phyloP scores from a whole-genome alignment of 306 rosid genomes.

The Amphicarpaea edgeworthii region DNA sequence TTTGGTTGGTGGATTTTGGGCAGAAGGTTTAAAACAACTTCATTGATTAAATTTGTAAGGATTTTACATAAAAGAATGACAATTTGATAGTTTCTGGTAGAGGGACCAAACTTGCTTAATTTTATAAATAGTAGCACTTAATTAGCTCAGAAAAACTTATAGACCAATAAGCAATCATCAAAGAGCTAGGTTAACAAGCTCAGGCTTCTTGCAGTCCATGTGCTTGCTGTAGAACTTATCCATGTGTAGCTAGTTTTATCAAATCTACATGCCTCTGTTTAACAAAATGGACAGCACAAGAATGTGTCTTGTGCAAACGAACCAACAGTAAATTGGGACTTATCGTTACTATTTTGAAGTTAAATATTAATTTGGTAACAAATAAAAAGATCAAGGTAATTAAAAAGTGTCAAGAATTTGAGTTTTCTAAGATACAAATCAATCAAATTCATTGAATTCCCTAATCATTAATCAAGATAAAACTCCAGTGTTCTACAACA shows the following conservation, averaged over 20 bases:
- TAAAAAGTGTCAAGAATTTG: neutral
- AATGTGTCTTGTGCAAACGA: slow-evolving; percentile 11
- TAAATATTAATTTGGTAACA: slow-evolving; percentile 8
- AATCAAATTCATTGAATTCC: slow-evolving; percentile 18
- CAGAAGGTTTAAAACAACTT: neutral
- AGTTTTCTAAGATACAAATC: neutral
- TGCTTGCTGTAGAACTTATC: slow-evolving; percentile 23
- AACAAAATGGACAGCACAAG: slow-evolving; percentile 5
- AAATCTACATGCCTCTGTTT: neutral
- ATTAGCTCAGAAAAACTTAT: too few relatives aligned
- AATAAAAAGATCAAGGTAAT: neutral
- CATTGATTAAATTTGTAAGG: neutral
- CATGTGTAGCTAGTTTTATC: neutral
- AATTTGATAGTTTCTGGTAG: neutral
- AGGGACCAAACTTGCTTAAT: neutral
- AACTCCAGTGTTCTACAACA: neutral
- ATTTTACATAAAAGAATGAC: neutral
- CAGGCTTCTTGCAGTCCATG: neutral
- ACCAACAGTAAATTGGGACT: slow-evolving; percentile 7
- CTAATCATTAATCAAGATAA: slow-evolving; percentile 1
- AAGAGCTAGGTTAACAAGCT: neutral
- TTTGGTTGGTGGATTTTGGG: neutral
- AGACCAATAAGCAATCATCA: neutral
- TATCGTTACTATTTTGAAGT: slow-evolving; percentile 10
- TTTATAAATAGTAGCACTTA: neutral